Conservation (phyloP, 2,329 filamentous ascomycete species). For the Phoma sp. region DNA sequence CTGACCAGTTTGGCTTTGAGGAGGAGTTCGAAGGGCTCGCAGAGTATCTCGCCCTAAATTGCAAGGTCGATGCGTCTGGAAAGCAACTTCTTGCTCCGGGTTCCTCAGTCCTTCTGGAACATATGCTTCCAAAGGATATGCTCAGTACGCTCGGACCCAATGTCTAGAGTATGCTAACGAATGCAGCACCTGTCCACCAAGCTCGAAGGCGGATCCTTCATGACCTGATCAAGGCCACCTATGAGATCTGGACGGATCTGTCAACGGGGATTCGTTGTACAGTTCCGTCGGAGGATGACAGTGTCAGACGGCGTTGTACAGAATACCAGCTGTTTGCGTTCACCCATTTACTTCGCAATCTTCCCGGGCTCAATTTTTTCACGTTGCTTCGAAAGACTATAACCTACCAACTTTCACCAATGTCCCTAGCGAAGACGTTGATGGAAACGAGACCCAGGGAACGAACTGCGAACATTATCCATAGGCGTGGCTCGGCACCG, state of each 20-base stretch:
- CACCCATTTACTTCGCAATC: not conserved
- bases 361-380: not conserved
- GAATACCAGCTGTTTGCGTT: not conserved
- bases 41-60: constrained; percentile 1
- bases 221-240: not conserved
- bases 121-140: not conserved
- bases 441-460: not conserved
- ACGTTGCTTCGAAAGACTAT: not conserved
- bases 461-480: not conserved
- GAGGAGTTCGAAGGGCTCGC: constrained; percentile 24
- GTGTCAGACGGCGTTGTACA: not conserved
- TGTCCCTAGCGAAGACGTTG: not conserved
- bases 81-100: not conserved
- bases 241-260: constrained; percentile 1
- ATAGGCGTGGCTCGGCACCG: not conserved
- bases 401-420: not conserved
- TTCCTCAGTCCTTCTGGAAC: not conserved
- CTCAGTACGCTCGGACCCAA: constrained; percentile 1
- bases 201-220: constrained; percentile 4
- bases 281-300: not conserved
- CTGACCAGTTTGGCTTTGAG: constrained; percentile 31
- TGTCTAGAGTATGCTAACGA: not conserved
- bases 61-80: not conserved
- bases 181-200: constrained; percentile 1
- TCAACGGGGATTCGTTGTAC: constrained; percentile 3